Conservation (phyloP, 169 alveolate genomes). For the Cryptosporidium bovis region DNA sequence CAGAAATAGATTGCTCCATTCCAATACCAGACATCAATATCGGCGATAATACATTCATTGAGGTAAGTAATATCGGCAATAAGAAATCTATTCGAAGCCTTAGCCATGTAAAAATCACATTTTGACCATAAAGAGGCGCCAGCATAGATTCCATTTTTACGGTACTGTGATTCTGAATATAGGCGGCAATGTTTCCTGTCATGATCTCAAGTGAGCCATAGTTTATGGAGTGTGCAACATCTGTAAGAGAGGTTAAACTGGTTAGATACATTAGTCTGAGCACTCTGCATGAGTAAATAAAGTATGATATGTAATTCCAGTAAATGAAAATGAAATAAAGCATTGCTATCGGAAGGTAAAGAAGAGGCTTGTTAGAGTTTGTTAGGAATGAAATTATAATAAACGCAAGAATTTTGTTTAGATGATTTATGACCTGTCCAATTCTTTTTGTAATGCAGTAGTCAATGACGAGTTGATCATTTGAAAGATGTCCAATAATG, state of each 20-base stretch:
- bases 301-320: slow-evolving; percentile 54
- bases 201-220: slow-evolving; percentile 23
- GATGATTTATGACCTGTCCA: slow-evolving; percentile 31
- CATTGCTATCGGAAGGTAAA: slow-evolving; percentile 8
- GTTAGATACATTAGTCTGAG: slow-evolving; percentile 30
- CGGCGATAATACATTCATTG: slow-evolving; percentile 28
- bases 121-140: slow-evolving; percentile 50
- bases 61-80: slow-evolving; percentile 25
- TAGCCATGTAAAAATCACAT: slow-evolving; percentile 48
- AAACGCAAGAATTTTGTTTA: slow-evolving; percentile 25
- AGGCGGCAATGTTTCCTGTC: background rate
- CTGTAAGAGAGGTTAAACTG: slow-evolving; percentile 20
- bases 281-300: slow-evolving; percentile 28
- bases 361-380: slow-evolving; percentile 34
- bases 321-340: slow-evolving; percentile 19
- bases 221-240: slow-evolving; percentile 28
- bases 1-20: background rate
- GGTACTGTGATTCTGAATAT: background rate
- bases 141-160: background rate
- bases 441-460: slow-evolving; percentile 66
- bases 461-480: slow-evolving; percentile 62
- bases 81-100: slow-evolving; percentile 48
- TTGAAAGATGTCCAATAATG: slow-evolving; percentile 28
- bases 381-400: background rate
- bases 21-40: background rate